A percentile compares a stretch with the other conserved stretches of the same genome.
Evolutionary conservation across 2,329 filamentous ascomycete species (phyloP).

Genomic region (Ophiocordyceps australis): DNA sequence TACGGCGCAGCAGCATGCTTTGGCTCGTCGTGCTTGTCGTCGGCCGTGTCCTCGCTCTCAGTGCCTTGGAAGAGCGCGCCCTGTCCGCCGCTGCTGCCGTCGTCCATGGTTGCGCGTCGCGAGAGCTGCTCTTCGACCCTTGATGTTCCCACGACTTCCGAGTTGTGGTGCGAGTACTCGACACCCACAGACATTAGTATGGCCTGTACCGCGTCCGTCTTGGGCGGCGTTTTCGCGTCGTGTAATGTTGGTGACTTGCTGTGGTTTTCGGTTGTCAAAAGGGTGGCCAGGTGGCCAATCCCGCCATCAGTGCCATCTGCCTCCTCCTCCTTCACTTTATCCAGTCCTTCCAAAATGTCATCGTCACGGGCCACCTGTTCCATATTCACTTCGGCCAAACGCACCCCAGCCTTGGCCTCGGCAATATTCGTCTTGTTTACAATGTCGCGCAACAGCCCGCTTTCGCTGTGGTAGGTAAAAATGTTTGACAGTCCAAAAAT

Average conservation of each 20-base stretch:
- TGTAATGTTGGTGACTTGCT: slow-evolving; percentile 14
- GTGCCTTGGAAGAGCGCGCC: slow-evolving; percentile 44
- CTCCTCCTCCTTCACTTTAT: slow-evolving; percentile 24
- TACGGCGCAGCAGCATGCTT: no score
- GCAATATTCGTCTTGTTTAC: slow-evolving; percentile 98
- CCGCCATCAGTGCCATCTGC: slow-evolving; percentile 44
- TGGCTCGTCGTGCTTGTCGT: slow-evolving; percentile 10
- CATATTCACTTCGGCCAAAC: slow-evolving; percentile 59
- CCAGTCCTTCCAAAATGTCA: slow-evolving; percentile 22
- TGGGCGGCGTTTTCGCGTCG: slow-evolving; percentile 16
- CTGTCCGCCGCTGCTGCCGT: slow-evolving; percentile 23
- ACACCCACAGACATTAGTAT: slow-evolving; percentile 81
- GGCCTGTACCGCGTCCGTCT: slow-evolving; percentile 65
- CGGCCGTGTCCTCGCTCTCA: slow-evolving; percentile 29
- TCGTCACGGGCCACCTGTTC: slow-evolving; percentile 39
- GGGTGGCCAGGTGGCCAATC: slow-evolving; percentile 51
- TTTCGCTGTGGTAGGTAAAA: slow-evolving; percentile 63
- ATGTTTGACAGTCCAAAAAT: slow-evolving; percentile 85
- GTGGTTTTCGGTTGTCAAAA: slow-evolving; percentile 28
- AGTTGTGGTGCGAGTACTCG: slow-evolving; percentile 91
- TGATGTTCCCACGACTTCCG: slow-evolving; percentile 84
- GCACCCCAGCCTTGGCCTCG: slow-evolving; percentile 73
- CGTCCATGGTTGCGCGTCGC: slow-evolving; percentile 49
- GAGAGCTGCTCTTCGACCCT: slow-evolving; percentile 78
- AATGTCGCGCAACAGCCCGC: slow-evolving; percentile 76